A percentile compares a stretch with the other conserved stretches of the same genome.
Conservation (phyloP, 768 basidiomycete species). For the Pisolithus microcarpus region DNA sequence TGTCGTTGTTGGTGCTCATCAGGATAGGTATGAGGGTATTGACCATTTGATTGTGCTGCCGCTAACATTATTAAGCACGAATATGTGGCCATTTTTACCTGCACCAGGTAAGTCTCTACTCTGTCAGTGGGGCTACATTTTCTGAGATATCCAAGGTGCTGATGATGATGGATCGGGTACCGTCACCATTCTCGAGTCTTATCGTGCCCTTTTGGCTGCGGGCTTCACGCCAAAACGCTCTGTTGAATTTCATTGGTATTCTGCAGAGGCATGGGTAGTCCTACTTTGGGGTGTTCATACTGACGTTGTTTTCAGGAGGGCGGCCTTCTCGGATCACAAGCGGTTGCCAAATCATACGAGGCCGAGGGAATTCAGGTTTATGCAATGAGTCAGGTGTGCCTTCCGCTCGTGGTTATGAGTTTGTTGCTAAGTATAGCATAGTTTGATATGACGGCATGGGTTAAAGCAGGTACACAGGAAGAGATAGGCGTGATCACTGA, state of each 20-base stretch:
- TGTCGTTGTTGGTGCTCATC: slow-evolving; percentile 73
- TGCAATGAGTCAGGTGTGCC: slow-evolving; percentile 26
- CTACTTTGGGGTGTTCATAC: neutral
- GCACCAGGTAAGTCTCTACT: slow-evolving; percentile 53
- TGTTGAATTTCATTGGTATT: slow-evolving; percentile 46
- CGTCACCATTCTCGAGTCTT: slow-evolving; percentile 39
- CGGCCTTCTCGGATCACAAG: slow-evolving; percentile 84
- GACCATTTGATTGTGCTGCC: neutral
- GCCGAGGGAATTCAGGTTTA: slow-evolving; percentile 15
- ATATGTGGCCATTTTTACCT: slow-evolving; percentile 68
- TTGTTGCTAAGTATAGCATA: slow-evolving; percentile 41
- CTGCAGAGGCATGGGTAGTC: slow-evolving; percentile 30
- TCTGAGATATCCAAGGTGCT: slow-evolving; percentile 23
- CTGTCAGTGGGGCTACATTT: neutral
- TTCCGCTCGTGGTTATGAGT: neutral
- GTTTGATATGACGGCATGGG: slow-evolving; percentile 87
- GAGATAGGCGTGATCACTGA: slow-evolving; percentile 83
- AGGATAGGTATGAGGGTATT: slow-evolving; percentile 54
- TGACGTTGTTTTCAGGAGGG: slow-evolving; percentile 44
- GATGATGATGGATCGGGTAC: slow-evolving; percentile 41
- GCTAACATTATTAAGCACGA: slow-evolving; percentile 40
- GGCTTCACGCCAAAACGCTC: slow-evolving; percentile 36
- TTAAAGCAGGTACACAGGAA: slow-evolving; percentile 71
- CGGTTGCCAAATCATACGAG: slow-evolving; percentile 73
- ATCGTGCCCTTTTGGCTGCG: slow-evolving; percentile 34